Conservation (phyloP, 768 basidiomycete genomes). For the Cystoderma amianthinum region DNA sequence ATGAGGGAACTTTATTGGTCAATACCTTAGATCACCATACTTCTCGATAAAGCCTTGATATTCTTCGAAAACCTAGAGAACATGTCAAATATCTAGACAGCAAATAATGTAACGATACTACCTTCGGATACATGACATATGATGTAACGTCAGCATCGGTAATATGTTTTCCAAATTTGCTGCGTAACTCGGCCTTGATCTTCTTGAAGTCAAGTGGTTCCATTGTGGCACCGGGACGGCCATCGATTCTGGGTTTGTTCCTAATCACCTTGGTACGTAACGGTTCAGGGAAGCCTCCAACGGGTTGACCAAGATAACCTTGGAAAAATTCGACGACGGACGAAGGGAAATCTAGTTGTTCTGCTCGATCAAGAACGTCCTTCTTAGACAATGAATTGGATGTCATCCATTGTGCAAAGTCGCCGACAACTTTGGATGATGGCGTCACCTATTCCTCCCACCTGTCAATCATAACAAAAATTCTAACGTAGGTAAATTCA, state of each 20-base stretch:
- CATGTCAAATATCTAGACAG: slow-evolving; percentile 6
- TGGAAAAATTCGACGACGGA: slow-evolving; percentile 99
- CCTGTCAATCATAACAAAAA: background rate
- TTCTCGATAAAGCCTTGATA: slow-evolving; percentile 92
- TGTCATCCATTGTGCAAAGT: slow-evolving; percentile 99
- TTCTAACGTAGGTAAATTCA: background rate
- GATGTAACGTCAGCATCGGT: slow-evolving; percentile 90
- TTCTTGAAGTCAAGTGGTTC: slow-evolving; percentile 90
- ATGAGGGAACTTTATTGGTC: too few relatives aligned
- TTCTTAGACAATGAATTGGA: slow-evolving; percentile 85
- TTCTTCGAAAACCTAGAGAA: slow-evolving; percentile 88
- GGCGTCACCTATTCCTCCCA: slow-evolving; percentile 69
- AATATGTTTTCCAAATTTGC: slow-evolving; percentile 94
- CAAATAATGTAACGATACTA: slow-evolving; percentile 24
- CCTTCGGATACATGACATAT: slow-evolving; percentile 99
- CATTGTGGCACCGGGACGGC: slow-evolving; percentile 87
- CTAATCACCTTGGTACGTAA: slow-evolving; percentile 88
- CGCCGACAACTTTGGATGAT: slow-evolving; percentile 97
- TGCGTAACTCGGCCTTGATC: slow-evolving; percentile 87
- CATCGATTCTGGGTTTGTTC: slow-evolving; percentile 89
- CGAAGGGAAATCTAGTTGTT: slow-evolving; percentile 93
- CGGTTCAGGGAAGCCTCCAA: slow-evolving; percentile 98
- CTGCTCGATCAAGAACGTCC: slow-evolving; percentile 82
- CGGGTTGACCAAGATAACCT: slow-evolving; percentile 95
- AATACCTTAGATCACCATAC: slow-evolving; percentile 89